Conservation (phyloP, 441 rosid species). For the Gossypium aridum region DNA sequence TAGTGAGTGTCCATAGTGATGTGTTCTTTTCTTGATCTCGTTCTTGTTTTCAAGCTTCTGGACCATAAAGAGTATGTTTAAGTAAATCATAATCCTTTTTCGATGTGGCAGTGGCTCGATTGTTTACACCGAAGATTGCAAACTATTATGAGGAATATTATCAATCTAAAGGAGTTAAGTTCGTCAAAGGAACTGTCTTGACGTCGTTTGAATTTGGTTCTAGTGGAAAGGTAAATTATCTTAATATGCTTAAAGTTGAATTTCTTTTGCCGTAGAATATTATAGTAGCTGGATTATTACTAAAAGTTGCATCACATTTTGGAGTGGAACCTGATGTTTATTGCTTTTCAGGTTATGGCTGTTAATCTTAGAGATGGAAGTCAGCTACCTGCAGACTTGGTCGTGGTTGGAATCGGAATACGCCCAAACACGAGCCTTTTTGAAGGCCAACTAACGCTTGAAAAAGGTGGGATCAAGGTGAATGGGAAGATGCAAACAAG, state of each 20-base stretch:
- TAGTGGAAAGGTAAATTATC: constrained; percentile 44
- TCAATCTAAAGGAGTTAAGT: constrained; percentile 75
- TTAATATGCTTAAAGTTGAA: background rate
- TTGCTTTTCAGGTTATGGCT: constrained; percentile 54
- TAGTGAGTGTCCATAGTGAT: constrained; percentile 41
- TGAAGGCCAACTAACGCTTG: constrained; percentile 82
- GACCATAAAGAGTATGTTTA: background rate
- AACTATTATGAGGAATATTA: constrained; percentile 76
- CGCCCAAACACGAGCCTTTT: constrained; percentile 92
- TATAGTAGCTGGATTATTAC: background rate
- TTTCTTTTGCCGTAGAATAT: background rate
- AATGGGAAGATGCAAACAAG: constrained; percentile 78
- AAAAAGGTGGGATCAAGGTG: constrained; percentile 91
- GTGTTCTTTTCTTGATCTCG: background rate
- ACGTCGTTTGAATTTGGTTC: constrained; percentile 78
- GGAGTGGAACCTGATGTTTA: background rate
- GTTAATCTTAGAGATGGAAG: constrained; percentile 83
- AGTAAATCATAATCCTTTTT: constrained; percentile 5
- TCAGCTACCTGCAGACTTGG: constrained; percentile 67
- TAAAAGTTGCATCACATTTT: background rate
- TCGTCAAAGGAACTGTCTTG: constrained; percentile 83
- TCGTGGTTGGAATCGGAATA: constrained; percentile 87
- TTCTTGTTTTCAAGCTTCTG: background rate
- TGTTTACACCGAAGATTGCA: constrained; percentile 86
- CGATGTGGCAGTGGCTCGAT: constrained; percentile 68